Conservation (phyloP, 495 filamentous ascomycete species). For the Cercophora scortea region DNA sequence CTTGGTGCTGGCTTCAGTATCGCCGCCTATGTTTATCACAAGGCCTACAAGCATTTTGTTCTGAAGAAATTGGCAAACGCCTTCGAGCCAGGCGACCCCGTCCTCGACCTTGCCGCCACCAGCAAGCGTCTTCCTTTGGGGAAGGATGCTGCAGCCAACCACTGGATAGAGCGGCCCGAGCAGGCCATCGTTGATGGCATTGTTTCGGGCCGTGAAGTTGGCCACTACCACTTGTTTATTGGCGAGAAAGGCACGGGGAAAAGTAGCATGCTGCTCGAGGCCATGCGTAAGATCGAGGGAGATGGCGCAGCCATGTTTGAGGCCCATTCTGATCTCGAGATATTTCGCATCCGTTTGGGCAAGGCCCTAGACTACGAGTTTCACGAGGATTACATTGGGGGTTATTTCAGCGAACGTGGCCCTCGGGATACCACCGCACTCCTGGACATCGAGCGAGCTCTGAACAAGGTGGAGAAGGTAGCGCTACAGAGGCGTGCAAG, state of each 20-base stretch:
- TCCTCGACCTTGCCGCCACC: slow-evolving; percentile 77
- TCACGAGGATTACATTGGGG: slow-evolving; percentile 83
- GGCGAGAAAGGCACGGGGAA: slow-evolving; percentile 97
- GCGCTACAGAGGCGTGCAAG: slow-evolving; percentile 56
- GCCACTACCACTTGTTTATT: slow-evolving; percentile 88
- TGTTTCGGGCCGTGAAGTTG: slow-evolving; percentile 55
- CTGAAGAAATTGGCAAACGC: slow-evolving; percentile 86
- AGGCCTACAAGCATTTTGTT: slow-evolving; percentile 83
- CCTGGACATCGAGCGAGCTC: slow-evolving; percentile 88
- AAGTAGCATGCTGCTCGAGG: slow-evolving; percentile 87
- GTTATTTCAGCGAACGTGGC: slow-evolving; percentile 87
- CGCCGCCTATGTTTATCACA: slow-evolving; percentile 79
- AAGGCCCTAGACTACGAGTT: slow-evolving; percentile 95
- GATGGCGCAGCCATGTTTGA: slow-evolving; percentile 88
- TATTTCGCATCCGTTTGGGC: slow-evolving; percentile 85
- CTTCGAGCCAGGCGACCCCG: slow-evolving; percentile 88
- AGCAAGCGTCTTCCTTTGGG: slow-evolving; percentile 44
- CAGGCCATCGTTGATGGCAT: slow-evolving; percentile 73
- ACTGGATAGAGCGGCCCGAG: slow-evolving; percentile 79
- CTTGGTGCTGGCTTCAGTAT: slow-evolving; percentile 61
- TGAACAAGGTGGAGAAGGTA: slow-evolving; percentile 97
- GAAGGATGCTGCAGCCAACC: slow-evolving; percentile 48
- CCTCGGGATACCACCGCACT: slow-evolving; percentile 85
- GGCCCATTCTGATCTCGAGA: slow-evolving; percentile 89
- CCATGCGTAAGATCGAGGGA: slow-evolving; percentile 84